Evolutionary conservation across 2,329 filamentous ascomycete genomes (phyloP), one percentile per base, ranked within the genome.

Genomic region (Nigrograna mackinnonii): DNA sequence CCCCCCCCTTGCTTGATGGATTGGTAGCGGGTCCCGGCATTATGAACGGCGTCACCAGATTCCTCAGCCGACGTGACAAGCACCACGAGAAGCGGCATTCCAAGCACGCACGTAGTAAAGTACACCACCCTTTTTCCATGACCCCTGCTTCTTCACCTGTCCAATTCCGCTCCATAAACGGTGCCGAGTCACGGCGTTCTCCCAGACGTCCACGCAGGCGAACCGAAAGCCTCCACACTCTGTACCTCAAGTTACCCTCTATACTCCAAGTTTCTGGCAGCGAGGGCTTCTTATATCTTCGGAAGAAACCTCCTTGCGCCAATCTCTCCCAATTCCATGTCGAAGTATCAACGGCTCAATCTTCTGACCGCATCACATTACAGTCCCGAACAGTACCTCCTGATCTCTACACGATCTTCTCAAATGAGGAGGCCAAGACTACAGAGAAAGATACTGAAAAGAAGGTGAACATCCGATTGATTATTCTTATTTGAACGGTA

Each of bases 51-150:
- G 71, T 79, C 49, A 83, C 80, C 62, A 83, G 85, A 58, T 84
- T 90, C 64, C 81, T 88, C 46, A 87, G 82, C 67, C 76, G 85
- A 54, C 81, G 85, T 53, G 86, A 89, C 58, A 89, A 74, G 66
- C 54, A 66, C 45, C 57, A 57, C 37, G 67, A 68, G 49, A 69
- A 69, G 52, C 67, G 62, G 53, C 43, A 47, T 28, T 57, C 59
- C 37, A 69, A 66, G 46, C 47, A 60, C 43, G 43, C 52, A 34
- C 52, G 48, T 47, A 58, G 46, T 46, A 68, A 66, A 62, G 65
- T 68, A 67, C 46, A 54, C 49, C 47, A 36, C 12, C 40, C 31
- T 45, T 45, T 51, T 39, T 46, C 50, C 39, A 20, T 43, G 32
- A 54, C 60, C 34, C 43, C 49, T 30, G 28, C 28, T 48, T 48